Evolutionary conservation across 345 rosid species (phyloP).

Genomic region (Dipteronia dyeriana): DNA sequence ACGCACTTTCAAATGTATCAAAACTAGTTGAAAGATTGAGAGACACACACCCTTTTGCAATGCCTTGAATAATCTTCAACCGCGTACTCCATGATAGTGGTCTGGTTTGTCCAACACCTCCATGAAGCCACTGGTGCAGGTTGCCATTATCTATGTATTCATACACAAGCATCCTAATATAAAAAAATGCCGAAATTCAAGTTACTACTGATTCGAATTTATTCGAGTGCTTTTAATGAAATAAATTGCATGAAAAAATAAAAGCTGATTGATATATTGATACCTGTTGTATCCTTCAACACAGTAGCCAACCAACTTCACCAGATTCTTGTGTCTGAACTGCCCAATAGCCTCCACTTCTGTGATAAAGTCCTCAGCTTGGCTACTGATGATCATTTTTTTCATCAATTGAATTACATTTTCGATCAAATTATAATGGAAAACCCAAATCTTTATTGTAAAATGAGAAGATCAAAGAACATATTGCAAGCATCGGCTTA

Average conservation of each 20-base stretch:
- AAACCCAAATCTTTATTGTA: neutral
- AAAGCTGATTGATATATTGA: neutral
- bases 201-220: neutral
- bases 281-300: slow-evolving; percentile 63
- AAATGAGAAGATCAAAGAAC: neutral
- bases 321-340: slow-evolving; percentile 64
- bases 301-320: slow-evolving; percentile 67
- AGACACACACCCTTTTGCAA: slow-evolving; percentile 67
- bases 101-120: slow-evolving; percentile 35
- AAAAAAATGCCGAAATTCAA: neutral
- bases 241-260: neutral
- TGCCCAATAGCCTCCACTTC: slow-evolving; percentile 55
- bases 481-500: too few species aligned
- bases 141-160: slow-evolving; percentile 72
- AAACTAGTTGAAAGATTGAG: neutral
- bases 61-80: slow-evolving; percentile 66
- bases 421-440: neutral
- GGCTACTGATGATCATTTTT: slow-evolving; percentile 29
- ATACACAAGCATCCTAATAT: slow-evolving; percentile 59
- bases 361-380: slow-evolving; percentile 44
- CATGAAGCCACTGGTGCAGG: slow-evolving; percentile 80
- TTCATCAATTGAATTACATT: neutral
- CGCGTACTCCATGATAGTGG: slow-evolving; percentile 61
- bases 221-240: neutral
- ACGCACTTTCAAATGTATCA: neutral